These are phyloP conservation scores for Rubus idaeus DNA, from an alignment of 306 rosid species.

Conservation along the genomic window DNA sequence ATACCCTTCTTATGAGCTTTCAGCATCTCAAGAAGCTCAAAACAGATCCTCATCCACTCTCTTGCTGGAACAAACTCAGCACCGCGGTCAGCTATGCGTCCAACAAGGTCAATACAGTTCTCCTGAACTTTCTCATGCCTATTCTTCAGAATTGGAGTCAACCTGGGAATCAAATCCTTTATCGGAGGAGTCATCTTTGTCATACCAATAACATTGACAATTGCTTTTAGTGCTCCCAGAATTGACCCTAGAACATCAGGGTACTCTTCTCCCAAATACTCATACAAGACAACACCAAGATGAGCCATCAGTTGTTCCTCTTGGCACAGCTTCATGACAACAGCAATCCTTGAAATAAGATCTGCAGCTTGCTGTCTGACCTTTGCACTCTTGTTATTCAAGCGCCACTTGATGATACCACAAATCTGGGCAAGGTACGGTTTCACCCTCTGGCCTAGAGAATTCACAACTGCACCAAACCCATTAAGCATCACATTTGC, in stretches of 20 bases:
- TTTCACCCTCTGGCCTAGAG: constrained; percentile 94
- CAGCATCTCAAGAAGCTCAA: constrained; percentile 97
- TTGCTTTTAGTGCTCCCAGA: constrained; percentile 91
- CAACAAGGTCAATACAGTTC: constrained; percentile 92
- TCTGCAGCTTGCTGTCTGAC: constrained; percentile 97
- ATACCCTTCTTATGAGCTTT: constrained; percentile 97
- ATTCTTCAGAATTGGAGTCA: constrained; percentile 93
- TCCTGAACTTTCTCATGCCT: constrained; percentile 97
- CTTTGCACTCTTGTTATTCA: constrained; percentile 96
- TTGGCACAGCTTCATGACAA: constrained; percentile 97
- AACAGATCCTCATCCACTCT: constrained; percentile 99
- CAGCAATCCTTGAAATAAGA: constrained; percentile 92
- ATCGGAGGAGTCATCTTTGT: constrained; percentile 99
- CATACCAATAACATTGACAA: constrained; percentile 98
- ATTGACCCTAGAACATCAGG: constrained; percentile 95
- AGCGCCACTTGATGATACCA: constrained; percentile 96
- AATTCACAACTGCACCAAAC: constrained; percentile 89
- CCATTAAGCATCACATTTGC: constrained; percentile 98
- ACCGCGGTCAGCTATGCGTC: constrained; percentile 98
- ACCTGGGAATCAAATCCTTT: constrained; percentile 88
- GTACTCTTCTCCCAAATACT: constrained; percentile 95
- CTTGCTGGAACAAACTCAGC: constrained; percentile 96
- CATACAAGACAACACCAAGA: constrained; percentile 94
- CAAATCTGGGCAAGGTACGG: constrained; percentile 95
- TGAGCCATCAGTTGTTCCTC: constrained; percentile 97